phyloP scores from a whole-genome alignment of 106 monocot species.

The Dendrobium huoshanense region DNA sequence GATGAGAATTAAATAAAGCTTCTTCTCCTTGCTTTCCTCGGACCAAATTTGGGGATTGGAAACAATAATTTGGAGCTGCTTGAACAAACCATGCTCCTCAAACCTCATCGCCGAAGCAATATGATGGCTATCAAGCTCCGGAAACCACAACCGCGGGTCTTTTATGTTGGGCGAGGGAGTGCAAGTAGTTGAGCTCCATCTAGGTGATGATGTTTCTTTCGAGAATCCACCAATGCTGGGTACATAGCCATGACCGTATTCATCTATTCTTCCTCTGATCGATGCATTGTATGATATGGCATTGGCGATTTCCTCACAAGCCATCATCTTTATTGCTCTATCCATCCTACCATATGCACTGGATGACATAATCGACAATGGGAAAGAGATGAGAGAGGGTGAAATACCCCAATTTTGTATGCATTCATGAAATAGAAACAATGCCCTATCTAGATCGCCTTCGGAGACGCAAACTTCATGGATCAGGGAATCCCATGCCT shows the following conservation, averaged over 20 bases:
- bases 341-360: conserved; percentile 35
- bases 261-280: too few species aligned
- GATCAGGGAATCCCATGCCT: conserved; percentile 36
- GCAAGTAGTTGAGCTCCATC: too few species aligned
- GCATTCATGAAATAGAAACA: conserved; percentile 42
- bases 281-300: too few species aligned
- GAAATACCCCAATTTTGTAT: conserved; percentile 18
- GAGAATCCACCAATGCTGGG: too few species aligned
- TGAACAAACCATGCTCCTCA: background rate
- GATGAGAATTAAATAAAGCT: conserved; percentile 81
- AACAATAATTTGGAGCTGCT: conserved; percentile 39
- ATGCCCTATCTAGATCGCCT: conserved; percentile 36
- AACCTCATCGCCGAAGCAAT: too few species aligned
- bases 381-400: conserved; percentile 34
- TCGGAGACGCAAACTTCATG: conserved; percentile 33
- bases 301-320: conserved; percentile 2
- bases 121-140: too few species aligned
- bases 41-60: conserved; percentile 68
- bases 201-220: too few species aligned
- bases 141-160: too few species aligned
- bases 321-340: conserved; percentile 50
- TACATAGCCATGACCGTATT: too few species aligned
- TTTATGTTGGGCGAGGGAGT: too few species aligned
- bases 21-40: conserved; percentile 84
- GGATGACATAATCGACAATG: conserved; percentile 29